phyloP scores from a whole-genome alignment of 2,329 filamentous ascomycete species.

The Ophiostoma australiae region DNA sequence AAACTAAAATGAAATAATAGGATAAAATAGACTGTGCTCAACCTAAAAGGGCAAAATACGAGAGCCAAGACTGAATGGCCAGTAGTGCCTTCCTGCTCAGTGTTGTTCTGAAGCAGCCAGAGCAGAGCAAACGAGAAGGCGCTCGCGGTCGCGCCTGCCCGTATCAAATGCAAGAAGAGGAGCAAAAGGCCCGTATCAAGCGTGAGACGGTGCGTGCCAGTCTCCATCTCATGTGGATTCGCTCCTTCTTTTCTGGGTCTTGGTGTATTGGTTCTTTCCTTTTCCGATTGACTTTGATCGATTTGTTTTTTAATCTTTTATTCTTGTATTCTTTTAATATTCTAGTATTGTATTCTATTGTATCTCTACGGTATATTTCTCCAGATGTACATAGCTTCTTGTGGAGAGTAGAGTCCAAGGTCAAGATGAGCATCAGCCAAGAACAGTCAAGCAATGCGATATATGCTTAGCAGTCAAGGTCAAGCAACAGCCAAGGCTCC shows the following conservation, averaged over 20 bases:
- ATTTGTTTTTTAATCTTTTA: background rate
- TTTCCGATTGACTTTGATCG: background rate
- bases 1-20: background rate
- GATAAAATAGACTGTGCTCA: background rate
- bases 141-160: background rate
- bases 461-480: background rate
- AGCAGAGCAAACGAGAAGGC: background rate
- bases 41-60: background rate
- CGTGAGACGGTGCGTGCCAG: slow-evolving; percentile 1
- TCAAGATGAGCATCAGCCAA: background rate
- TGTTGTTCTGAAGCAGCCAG: background rate
- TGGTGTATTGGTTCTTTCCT: background rate
- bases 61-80: background rate
- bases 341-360: no score
- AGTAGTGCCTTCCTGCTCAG: background rate
- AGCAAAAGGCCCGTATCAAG: background rate
- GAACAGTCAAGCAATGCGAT: background rate
- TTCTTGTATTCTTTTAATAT: background rate
- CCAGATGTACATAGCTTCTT: background rate
- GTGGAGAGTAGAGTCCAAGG: background rate
- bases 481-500: slow-evolving; percentile 2
- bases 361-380: no score
- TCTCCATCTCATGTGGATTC: slow-evolving; percentile 4
- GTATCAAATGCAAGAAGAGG: background rate
- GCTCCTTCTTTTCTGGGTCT: slow-evolving; percentile 11